Percentiles rank a stretch among this genome's conserved stretches.
These are phyloP conservation scores for Rubia yunnanensis DNA, from an alignment of 257 asterid species.

Conservation along the genomic window DNA sequence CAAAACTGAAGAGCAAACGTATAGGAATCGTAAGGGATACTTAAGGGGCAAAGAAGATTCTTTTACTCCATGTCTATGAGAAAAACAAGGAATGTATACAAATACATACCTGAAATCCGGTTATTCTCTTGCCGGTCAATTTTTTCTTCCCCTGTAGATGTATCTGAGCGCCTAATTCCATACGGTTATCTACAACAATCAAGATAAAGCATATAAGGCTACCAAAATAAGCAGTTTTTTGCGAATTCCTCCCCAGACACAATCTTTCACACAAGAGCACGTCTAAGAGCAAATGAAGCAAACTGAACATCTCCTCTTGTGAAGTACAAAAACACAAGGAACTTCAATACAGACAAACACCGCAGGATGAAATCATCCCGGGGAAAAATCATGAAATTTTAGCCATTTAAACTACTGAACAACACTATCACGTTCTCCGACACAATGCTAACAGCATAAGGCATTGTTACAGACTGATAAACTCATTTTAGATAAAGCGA, in stretches of 20 bases:
- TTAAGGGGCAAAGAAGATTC: neutral
- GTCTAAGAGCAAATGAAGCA: neutral
- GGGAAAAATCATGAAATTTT: no score
- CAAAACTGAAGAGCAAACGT: slow-evolving; percentile 45
- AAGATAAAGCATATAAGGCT: neutral
- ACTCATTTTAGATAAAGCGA: neutral
- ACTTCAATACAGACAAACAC: no score
- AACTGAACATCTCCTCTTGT: neutral
- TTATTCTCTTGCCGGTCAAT: slow-evolving; percentile 56
- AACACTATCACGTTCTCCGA: neutral
- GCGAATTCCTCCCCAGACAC: neutral
- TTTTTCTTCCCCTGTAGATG: slow-evolving; percentile 67
- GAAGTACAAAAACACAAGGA: neutral
- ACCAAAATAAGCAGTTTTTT: neutral
- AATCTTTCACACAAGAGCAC: neutral
- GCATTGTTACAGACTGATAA: no score
- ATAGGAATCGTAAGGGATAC: slow-evolving; percentile 1
- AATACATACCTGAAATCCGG: slow-evolving; percentile 71
- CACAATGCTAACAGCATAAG: neutral
- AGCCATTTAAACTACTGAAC: neutral
- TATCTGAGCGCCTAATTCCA: slow-evolving; percentile 59
- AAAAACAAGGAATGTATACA: neutral
- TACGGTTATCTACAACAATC: slow-evolving; percentile 40
- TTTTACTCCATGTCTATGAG: neutral
- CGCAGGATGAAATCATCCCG: no score